Evolutionary conservation across 2,329 filamentous ascomycete genomes (phyloP).

Genomic region (Graphiopsis chlorocephala): DNA sequence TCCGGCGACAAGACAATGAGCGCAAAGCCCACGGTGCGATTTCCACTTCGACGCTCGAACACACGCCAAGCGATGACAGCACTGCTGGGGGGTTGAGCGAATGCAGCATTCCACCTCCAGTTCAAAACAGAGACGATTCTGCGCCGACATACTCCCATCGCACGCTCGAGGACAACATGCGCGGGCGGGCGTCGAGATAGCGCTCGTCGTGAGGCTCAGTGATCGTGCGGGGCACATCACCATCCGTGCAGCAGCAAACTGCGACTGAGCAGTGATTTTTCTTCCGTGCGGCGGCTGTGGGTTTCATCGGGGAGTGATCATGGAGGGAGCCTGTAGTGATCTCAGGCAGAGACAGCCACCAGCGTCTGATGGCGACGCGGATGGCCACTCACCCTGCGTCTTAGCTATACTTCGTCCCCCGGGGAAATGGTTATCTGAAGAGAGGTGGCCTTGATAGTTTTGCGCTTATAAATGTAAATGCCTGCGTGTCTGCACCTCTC

Average conservation of each 20-base stretch:
- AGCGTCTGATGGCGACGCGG: not conserved
- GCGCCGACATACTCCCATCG: slow-evolving; percentile 5
- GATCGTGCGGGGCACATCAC: not conserved
- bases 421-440: not conserved
- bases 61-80: not conserved
- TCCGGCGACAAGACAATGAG: slow-evolving; percentile 2
- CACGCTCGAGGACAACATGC: slow-evolving; percentile 3
- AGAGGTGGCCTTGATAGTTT: not conserved
- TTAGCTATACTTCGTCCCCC: not conserved
- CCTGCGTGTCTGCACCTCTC: slow-evolving; percentile 2
- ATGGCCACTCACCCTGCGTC: not conserved
- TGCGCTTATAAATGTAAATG: not conserved
- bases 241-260: not conserved
- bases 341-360: not conserved
- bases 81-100: not conserved
- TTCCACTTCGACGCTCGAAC: not conserved
- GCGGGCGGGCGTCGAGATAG: not conserved
- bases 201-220: not conserved
- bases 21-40: not conserved
- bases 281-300: slow-evolving; percentile 1
- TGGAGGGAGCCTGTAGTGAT: slow-evolving; percentile 1
- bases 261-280: not conserved
- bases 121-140: slow-evolving; percentile 6
- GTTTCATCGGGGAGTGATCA: slow-evolving; percentile 1
- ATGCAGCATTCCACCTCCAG: slow-evolving; percentile 3